A percentile compares a stretch with the other conserved stretches of the same genome.
phyloP scores from a whole-genome alignment of 2,329 filamentous ascomycete species.

The Alternaria triticimaculans region DNA sequence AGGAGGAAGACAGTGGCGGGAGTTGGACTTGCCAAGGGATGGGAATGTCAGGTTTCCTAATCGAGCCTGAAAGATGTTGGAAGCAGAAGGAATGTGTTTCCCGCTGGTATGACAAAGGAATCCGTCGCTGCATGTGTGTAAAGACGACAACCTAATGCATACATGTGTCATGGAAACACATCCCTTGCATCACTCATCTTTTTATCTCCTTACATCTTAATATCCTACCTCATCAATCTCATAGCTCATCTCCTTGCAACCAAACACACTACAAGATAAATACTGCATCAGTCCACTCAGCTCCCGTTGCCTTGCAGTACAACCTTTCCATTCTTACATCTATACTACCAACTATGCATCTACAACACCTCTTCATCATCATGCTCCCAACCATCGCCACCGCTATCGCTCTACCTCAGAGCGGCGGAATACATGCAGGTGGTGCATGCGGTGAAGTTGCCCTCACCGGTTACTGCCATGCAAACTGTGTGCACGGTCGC shows the following conservation, averaged over 20 bases:
- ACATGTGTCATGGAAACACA: not conserved
- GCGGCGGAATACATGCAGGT: not conserved
- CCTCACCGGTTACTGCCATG: not conserved
- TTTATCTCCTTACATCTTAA: not conserved
- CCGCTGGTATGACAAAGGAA: not conserved
- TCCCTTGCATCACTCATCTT: not conserved
- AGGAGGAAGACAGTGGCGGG: not conserved
- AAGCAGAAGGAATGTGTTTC: not conserved
- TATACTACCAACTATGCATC: not conserved
- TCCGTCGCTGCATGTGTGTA: not conserved
- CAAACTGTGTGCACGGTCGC: not conserved
- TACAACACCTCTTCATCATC: not conserved
- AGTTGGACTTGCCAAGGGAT: not conserved
- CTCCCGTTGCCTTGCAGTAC: not conserved
- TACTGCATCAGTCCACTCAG: not conserved
- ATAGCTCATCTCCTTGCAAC: not conserved
- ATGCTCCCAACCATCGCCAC: not conserved
- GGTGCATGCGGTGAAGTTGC: not conserved
- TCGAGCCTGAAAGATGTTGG: not conserved
- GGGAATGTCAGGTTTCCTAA: not conserved
- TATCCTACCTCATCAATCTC: not conserved
- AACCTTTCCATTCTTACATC: not conserved
- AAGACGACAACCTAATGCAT: not conserved
- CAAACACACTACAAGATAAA: not conserved
- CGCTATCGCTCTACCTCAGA: not conserved